These are phyloP conservation scores for Salix koriyanagi DNA, from an alignment of 345 rosid species.

Conservation along the genomic window DNA sequence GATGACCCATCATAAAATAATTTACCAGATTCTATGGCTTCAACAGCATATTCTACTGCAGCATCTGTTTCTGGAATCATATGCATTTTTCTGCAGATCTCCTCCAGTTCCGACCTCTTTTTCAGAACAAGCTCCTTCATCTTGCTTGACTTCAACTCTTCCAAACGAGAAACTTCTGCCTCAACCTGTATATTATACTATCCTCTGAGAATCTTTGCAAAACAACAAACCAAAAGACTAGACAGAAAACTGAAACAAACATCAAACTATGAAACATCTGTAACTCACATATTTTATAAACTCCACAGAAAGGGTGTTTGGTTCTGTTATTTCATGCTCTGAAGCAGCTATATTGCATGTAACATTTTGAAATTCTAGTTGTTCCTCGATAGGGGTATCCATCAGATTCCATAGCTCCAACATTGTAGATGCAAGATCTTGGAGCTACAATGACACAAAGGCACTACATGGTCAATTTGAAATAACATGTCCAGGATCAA, in stretches of 20 bases:
- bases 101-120: constrained; percentile 85
- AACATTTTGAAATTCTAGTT: constrained; percentile 77
- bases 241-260: constrained; percentile 2
- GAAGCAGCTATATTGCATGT: constrained; percentile 94
- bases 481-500: neutral
- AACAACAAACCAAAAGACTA: neutral
- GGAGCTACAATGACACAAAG: constrained; percentile 55
- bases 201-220: neutral
- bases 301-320: constrained; percentile 75
- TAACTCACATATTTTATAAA: constrained; percentile 71
- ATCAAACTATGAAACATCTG: neutral
- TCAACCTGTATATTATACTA: constrained; percentile 57
- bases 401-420: constrained; percentile 94
- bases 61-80: constrained; percentile 59
- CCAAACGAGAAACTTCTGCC: constrained; percentile 81
- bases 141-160: constrained; percentile 83
- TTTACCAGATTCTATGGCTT: constrained; percentile 79
- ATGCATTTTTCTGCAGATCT: constrained; percentile 86
- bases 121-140: constrained; percentile 96
- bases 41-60: constrained; percentile 62
- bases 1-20: neutral
- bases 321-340: constrained; percentile 84
- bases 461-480: constrained; percentile 3
- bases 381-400: constrained; percentile 98
- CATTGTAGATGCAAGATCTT: constrained; percentile 92